phyloP scores from a whole-genome alignment of 106 monocot species.

The Acanthochlamys bracteata region DNA sequence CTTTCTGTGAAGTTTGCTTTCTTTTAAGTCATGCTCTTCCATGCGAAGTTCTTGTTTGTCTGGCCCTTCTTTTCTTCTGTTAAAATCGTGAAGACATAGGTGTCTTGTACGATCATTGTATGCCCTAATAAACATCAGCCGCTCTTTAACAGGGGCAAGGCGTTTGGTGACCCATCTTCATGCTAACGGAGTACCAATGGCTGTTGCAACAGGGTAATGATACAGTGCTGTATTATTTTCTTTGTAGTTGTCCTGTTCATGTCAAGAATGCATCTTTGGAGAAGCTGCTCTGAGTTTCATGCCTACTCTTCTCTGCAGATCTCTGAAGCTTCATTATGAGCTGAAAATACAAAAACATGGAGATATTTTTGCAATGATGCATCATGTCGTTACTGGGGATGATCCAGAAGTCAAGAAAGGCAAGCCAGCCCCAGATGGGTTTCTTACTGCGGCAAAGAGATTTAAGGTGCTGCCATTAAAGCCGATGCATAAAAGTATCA shows the following conservation, averaged over 20 bases:
- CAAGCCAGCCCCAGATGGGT: slow-evolving; percentile 82
- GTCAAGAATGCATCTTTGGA: no score
- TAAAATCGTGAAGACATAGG: no score
- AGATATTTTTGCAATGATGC: slow-evolving; percentile 67
- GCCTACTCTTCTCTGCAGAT: slow-evolving; percentile 18
- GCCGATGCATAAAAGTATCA: neutral
- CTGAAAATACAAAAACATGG: slow-evolving; percentile 79
- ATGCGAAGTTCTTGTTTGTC: no score
- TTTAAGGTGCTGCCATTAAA: slow-evolving; percentile 44
- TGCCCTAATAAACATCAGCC: neutral
- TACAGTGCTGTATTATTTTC: neutral
- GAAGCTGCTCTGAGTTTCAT: no score
- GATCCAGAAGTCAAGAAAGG: slow-evolving; percentile 85
- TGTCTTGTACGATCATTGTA: no score
- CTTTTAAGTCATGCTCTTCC: no score
- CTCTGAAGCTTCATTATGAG: slow-evolving; percentile 51
- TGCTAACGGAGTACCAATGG: slow-evolving; percentile 77
- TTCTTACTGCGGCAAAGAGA: slow-evolving; percentile 74
- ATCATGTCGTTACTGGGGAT: slow-evolving; percentile 87
- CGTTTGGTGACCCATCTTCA: slow-evolving; percentile 66
- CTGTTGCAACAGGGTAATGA: slow-evolving; percentile 89
- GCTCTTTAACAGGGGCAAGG: slow-evolving; percentile 52
- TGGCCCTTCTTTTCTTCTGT: no score
- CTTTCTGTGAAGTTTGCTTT: no score
- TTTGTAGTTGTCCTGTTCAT: neutral